Conservation (phyloP, 2,329 filamentous ascomycete genomes). For the Alternaria conjuncta region DNA sequence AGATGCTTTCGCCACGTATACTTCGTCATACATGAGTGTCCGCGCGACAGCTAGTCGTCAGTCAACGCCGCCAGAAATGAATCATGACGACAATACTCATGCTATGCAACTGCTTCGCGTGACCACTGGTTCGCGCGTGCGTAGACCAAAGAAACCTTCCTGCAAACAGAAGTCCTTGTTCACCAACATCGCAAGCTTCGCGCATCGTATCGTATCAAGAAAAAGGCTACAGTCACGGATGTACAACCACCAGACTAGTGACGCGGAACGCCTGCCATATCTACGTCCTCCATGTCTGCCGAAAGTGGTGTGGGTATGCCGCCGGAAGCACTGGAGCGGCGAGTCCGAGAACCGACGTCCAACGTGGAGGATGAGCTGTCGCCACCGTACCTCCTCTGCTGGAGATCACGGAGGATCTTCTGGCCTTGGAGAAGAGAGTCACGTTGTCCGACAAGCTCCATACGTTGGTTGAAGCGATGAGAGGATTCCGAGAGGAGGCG, state of each 20-base stretch:
- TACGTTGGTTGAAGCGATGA: too few relatives aligned
- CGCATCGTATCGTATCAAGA: background rate
- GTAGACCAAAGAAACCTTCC: background rate
- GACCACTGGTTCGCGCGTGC: background rate
- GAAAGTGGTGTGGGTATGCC: background rate
- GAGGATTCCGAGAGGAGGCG: too few relatives aligned
- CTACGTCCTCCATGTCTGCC: background rate
- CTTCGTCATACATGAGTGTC: background rate
- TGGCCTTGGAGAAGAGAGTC: slow-evolving; percentile 4
- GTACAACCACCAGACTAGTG: background rate
- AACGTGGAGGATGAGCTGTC: too few relatives aligned
- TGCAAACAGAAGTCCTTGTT: too few relatives aligned
- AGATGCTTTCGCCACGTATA: too few relatives aligned
- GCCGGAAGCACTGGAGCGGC: background rate
- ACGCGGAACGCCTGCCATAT: background rate
- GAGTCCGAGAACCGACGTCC: too few relatives aligned
- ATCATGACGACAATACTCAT: background rate
- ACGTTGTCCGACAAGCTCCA: too few relatives aligned
- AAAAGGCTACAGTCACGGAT: background rate
- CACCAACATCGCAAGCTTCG: background rate
- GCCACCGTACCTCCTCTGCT: slow-evolving; percentile 22
- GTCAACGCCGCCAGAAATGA: too few relatives aligned
- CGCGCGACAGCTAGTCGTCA: background rate
- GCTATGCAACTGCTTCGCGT: background rate
- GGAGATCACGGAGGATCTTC: slow-evolving; percentile 17